Evolutionary conservation across 2,329 filamentous ascomycete genomes (phyloP).

Genomic region (Cryphonectria japonica): DNA sequence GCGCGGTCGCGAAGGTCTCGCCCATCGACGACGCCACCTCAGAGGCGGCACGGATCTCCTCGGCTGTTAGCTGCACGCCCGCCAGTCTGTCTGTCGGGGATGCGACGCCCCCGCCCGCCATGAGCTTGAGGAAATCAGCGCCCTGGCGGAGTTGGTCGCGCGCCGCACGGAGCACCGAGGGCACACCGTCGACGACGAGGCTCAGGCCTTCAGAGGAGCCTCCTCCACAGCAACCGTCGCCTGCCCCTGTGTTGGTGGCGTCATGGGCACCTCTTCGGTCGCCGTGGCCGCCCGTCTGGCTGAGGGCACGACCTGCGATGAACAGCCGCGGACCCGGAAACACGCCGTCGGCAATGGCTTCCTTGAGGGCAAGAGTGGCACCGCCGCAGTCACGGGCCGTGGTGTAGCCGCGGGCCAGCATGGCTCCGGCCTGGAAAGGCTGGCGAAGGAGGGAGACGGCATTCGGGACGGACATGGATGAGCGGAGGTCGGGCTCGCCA

Average conservation of each 20-base stretch:
- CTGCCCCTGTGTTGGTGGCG: slow-evolving; percentile 35
- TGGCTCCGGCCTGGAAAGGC: slow-evolving; percentile 52
- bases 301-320: slow-evolving; percentile 56
- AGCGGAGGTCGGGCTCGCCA: slow-evolving; percentile 43
- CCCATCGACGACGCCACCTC: slow-evolving; percentile 45
- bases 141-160: slow-evolving; percentile 60
- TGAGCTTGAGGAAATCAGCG: slow-evolving; percentile 66
- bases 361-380: slow-evolving; percentile 56
- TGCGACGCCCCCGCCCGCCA: slow-evolving; percentile 60
- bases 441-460: slow-evolving; percentile 48
- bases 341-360: slow-evolving; percentile 60
- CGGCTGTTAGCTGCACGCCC: slow-evolving; percentile 58
- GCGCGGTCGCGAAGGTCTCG: slow-evolving; percentile 54
- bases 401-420: slow-evolving; percentile 62
- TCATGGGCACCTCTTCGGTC: slow-evolving; percentile 53
- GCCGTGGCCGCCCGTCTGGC: slow-evolving; percentile 62
- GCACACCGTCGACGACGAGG: slow-evolving; percentile 56
- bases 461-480: slow-evolving; percentile 41
- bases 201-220: slow-evolving; percentile 38
- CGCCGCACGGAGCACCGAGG: slow-evolving; percentile 55
- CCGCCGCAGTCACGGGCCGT: slow-evolving; percentile 62
- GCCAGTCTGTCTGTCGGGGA: slow-evolving; percentile 57
- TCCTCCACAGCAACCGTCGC: slow-evolving; percentile 48
- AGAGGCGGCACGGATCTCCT: slow-evolving; percentile 54
- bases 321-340: slow-evolving; percentile 60